phyloP scores from a whole-genome alignment of 371 early-diverging fungal genomes.

The Rhizopus microsporus region DNA sequence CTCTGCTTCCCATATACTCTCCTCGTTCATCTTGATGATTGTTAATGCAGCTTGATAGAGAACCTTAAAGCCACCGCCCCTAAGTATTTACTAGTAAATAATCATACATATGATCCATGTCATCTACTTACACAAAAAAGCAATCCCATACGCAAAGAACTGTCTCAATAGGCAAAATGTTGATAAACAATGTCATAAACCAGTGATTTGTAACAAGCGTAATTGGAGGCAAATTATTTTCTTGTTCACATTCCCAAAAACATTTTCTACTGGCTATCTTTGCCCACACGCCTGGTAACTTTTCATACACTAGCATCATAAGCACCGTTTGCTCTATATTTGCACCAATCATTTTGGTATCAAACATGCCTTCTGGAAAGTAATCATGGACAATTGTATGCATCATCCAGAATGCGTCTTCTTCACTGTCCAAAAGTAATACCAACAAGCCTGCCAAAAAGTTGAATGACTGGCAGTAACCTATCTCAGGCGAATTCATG shows the following conservation, averaged over 20 bases:
- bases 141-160: constrained; percentile 83
- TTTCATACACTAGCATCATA: constrained; percentile 62
- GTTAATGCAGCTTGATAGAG: constrained; percentile 77
- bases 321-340: constrained; percentile 77
- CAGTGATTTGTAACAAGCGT: constrained; percentile 81
- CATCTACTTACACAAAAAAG: constrained; percentile 65
- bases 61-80: constrained; percentile 77
- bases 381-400: constrained; percentile 73
- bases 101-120: neutral
- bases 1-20: constrained; percentile 55
- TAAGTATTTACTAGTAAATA: neutral
- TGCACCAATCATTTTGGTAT: constrained; percentile 76
- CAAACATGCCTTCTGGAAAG: constrained; percentile 79
- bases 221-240: constrained; percentile 65
- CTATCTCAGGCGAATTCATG: constrained; percentile 66
- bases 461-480: constrained; percentile 86
- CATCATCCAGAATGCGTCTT: constrained; percentile 82
- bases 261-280: constrained; percentile 51
- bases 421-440: constrained; percentile 73
- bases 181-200: constrained; percentile 83
- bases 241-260: constrained; percentile 56
- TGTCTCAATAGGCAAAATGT: constrained; percentile 78
- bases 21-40: constrained; percentile 72
- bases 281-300: constrained; percentile 60
- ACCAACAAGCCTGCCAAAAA: constrained; percentile 80